phyloP scores from a whole-genome alignment of 306 rosid species.

The Lathyrus oleraceus region DNA sequence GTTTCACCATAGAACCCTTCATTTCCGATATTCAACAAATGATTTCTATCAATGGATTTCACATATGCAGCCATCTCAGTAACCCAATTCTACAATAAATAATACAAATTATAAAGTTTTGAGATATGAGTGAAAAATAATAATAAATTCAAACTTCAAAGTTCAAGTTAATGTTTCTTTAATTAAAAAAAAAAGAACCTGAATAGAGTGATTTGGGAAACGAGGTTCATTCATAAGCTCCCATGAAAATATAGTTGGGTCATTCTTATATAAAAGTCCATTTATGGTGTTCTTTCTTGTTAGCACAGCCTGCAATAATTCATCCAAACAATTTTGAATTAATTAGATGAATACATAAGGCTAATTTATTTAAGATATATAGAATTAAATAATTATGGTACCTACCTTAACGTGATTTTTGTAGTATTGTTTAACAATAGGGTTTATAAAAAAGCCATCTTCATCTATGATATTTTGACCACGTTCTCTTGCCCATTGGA shows the following conservation, averaged over 20 bases:
- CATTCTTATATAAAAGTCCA: conserved; percentile 26
- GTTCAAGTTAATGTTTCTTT: too few species aligned
- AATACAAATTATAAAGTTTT: neutral
- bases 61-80: conserved; percentile 43
- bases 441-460: conserved; percentile 19
- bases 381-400: too few species aligned
- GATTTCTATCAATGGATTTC: conserved; percentile 47
- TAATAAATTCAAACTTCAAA: neutral
- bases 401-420: conserved; percentile 31
- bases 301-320: conserved; percentile 4
- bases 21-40: conserved; percentile 42
- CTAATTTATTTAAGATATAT: too few species aligned
- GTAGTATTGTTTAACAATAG: conserved; percentile 14
- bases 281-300: conserved; percentile 15
- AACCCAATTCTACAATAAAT: conserved; percentile 46
- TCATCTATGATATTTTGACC: neutral
- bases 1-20: conserved; percentile 53
- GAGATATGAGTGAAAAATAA: neutral
- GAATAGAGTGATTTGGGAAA: conserved; percentile 33
- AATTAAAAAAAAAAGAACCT: conserved; percentile 27
- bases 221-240: conserved; percentile 55
- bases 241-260: conserved; percentile 35
- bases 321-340: too few species aligned
- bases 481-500: conserved; percentile 25
- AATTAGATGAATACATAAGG: too few species aligned